Evolutionary conservation across 345 rosid species (phyloP), one percentile per base, ranked within the genome.

Genomic region (Pseudoturritis turrita): DNA sequence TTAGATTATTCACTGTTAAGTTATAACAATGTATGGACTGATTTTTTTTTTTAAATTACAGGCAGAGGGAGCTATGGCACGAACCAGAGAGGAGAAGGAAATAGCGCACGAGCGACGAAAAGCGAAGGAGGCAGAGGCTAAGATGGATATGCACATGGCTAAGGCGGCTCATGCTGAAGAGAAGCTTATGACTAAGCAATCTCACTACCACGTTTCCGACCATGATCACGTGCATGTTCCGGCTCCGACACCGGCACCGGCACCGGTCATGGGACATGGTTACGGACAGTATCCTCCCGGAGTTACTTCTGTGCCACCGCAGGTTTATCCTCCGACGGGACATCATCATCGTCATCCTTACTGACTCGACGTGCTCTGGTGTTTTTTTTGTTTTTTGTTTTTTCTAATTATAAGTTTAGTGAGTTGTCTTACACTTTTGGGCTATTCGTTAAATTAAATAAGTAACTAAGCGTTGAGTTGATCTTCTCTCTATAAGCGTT

Each of bases 131-230:
- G 91, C 91, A 5, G 72, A 79, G 47, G 89, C 93, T 19, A 88
- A 87, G 46, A 86, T 82, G 90, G 82, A 86, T 71, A 62, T 93
- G 78, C 93, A 86, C 70, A 73, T 87, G 43, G 87, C 84, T 70
- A 90, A 87, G 55, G 93, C 81, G 0, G 68, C 52, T 52, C 96
- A 87, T 43, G 87, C 83, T 0, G 86, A 58, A 22, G 74, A 76
- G 1, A 75, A 75, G 70, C 79, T 75, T 23, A 45, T 61, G 57
- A 18, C 79, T 68, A 75, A 75, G 45, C 79, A 75, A 52, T 59
- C 74, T 45, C 79, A 61, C 6, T 62, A 52, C 63, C 69, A 59
- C 3, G 41, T 68, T 10, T 3, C 73, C 9, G 37, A 33, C 53
- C 74, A 60, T 6, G 74, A 54, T 14, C 51, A 26, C 4, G 26